phyloP scores from a whole-genome alignment of 805 yeast species.

The Candida andamanensis region DNA sequence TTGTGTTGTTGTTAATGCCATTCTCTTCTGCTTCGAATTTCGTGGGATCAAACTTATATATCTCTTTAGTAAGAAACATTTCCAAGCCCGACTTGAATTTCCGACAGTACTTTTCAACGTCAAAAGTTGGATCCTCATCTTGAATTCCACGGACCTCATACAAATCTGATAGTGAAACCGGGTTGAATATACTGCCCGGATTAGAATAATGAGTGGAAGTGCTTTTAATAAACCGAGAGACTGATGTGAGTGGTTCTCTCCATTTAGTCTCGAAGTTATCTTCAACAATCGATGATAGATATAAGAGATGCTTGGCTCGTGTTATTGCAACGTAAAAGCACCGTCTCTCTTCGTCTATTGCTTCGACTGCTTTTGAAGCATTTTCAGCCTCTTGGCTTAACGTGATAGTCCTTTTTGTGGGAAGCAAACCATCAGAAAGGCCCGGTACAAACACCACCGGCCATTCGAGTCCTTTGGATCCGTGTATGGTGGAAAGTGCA shows the following conservation, averaged over 20 bases:
- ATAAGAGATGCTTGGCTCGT: constrained; percentile 62
- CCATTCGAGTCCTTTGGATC: constrained; percentile 95
- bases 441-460: constrained; percentile 84
- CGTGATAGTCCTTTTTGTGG: constrained; percentile 43
- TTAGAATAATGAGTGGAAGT: constrained; percentile 8
- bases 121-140: constrained; percentile 2
- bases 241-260: constrained; percentile 5
- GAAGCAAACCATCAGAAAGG: constrained; percentile 59
- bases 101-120: constrained; percentile 10
- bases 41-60: constrained; percentile 2
- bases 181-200: no score
- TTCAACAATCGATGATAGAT: constrained; percentile 33
- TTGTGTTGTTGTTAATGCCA: no score
- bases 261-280: no score
- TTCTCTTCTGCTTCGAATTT: no score
- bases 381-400: constrained; percentile 21
- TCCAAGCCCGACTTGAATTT: constrained; percentile 12
- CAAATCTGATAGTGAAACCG: constrained; percentile 17
- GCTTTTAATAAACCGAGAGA: constrained; percentile 25
- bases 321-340: constrained; percentile 87
- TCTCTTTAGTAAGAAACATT: constrained; percentile 6
- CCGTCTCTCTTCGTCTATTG: constrained; percentile 71
- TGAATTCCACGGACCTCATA: constrained; percentile 13
- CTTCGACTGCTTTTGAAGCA: no score
- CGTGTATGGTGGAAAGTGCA: constrained; percentile 77